A percentile compares a stretch with the other conserved stretches of the same genome.
These are phyloP conservation scores for Hippophae rhamnoides DNA, from an alignment of 306 rosid genomes.

Conservation along the genomic window DNA sequence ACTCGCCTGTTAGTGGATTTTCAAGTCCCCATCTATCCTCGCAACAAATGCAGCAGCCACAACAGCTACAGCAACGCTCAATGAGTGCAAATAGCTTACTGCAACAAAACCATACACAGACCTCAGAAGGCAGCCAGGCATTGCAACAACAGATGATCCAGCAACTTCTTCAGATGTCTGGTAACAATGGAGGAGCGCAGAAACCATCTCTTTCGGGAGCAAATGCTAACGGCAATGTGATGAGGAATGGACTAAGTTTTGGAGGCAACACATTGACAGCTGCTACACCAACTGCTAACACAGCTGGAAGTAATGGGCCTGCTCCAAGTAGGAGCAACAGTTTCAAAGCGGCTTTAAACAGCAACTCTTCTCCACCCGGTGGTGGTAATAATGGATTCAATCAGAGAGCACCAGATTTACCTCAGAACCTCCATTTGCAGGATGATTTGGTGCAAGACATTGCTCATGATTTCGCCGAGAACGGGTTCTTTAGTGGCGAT, in stretches of 20 bases:
- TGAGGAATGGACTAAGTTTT: conserved; percentile 43
- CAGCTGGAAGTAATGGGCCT: conserved; percentile 39
- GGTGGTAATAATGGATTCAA: conserved; percentile 51
- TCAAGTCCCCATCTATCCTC: conserved; percentile 49
- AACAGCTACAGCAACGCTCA: conserved; percentile 51
- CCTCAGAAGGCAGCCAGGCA: conserved; percentile 54
- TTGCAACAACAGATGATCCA: conserved; percentile 73
- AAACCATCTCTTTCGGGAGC: conserved; percentile 48
- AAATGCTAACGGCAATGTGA: conserved; percentile 39
- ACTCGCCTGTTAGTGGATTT: conserved; percentile 44
- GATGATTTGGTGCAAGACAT: conserved; percentile 58
- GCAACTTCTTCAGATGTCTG: conserved; percentile 62
- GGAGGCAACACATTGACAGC: conserved; percentile 40
- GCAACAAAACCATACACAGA: conserved; percentile 54
- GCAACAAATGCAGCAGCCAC: conserved; percentile 39
- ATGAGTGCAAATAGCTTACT: conserved; percentile 41
- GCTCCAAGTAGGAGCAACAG: conserved; percentile 77
- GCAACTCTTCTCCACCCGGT: conserved; percentile 68
- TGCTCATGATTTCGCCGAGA: conserved; percentile 58
- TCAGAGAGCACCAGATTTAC: conserved; percentile 60
- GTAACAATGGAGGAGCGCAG: conserved; percentile 43
- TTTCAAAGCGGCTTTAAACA: conserved; percentile 77
- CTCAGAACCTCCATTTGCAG: conserved; percentile 58
- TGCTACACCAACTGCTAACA: conserved; percentile 25
- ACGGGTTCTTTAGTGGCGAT: conserved; percentile 55